Base-by-base conservation (phyloP, 495 filamentous ascomycete species). In the Penicillium mononematosum region DNA sequence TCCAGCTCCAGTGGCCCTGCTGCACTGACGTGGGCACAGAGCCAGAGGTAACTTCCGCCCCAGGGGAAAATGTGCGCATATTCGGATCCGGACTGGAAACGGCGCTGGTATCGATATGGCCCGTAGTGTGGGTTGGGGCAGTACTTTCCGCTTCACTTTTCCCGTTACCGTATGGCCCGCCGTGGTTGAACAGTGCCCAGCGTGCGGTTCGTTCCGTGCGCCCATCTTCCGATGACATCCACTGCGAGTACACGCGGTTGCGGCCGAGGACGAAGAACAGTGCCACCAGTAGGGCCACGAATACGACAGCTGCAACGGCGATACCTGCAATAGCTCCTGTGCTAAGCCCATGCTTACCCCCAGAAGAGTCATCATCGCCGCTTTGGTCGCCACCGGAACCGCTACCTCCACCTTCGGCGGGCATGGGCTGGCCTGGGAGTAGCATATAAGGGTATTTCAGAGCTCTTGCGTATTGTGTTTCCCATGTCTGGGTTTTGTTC, bases 221-320 rank as follows among this genome's bases (percentile, higher is more conserved):
- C 1, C 65, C 70, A 36, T 70, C 70, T 47, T 70, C 49, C 1
- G 70, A 73, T 0, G 68, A 68, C 58, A 72, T 63, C 73, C 74
- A 75, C 39, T 75, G 58, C n/a, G 55, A 55, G 43, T 73, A 76
- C 0, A 73, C 63, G 7, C 66, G 62, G 47, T 76, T 75, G 16
- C 73, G 67, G 34, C 75, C 72, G 20, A 77, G 69, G 2, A 73
- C 52, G 59, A 77, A 78, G 60, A 76, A 68, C 2, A 78, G 53
- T 1, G 66, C 62, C 2, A 70, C 58, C 31, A 79, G 47, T 19
- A 77, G 63, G 1, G 29, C 63, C 27, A 73, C 50, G 36, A 76
- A 71, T 9, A 63, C 71, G 9, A 69, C 65, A 3, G 43, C 42
- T 16, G 71, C 74, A n/a, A 73, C 51, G 0, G 59, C 63, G 27